Evolutionary conservation across 352 stramenopile species (phyloP), one percentile per base, ranked within the genome.

Genomic region (Phytophthora fragariae): DNA sequence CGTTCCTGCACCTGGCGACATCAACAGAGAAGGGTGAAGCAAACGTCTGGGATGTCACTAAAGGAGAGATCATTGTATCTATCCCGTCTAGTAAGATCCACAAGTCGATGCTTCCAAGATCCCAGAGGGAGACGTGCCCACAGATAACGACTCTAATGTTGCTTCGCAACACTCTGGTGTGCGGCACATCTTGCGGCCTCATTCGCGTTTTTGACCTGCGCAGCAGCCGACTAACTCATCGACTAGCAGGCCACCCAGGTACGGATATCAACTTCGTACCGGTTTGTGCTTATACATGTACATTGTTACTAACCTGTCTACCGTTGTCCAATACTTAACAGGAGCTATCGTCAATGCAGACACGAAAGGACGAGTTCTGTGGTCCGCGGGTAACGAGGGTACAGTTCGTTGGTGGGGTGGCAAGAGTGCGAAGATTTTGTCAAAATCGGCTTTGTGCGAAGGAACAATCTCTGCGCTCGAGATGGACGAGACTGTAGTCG

Each of bases 91-190:
- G 79, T 33, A 94, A 94, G 68, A 96, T 97, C 37, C 90, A 97
- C 75, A 88, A 88, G 58, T 97, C 90, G 7, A 86, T 90, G 50
- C 65, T 97, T 24, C 86, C 84, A 14, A 84, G 90, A 17, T 86
- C 86, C 3, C 79, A 91, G 41, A 77, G 88, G 54, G 86, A 93
- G 50, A 46, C 79, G 21, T 83, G 72, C 19, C 88, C 89, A 8
- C 89, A 96, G 72, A 93, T 97, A 44, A 95, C 87, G n/a, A 96
- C 86, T 35, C 63, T 97, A 12, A 97, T 97, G 89, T 65, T 97
- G 35, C 88, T 95, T 61, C 89, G 90, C 35, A 96, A 95, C 72
- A 97, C 89, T 8, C 71, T 97, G 5, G 88, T 97, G 21, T 95
- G 88, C 67, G 90, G 90, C 21, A 97, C 90, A n/a, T 96, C 90